Conservation (phyloP, 73 alveolate genomes). For the Effrenium voratum region DNA sequence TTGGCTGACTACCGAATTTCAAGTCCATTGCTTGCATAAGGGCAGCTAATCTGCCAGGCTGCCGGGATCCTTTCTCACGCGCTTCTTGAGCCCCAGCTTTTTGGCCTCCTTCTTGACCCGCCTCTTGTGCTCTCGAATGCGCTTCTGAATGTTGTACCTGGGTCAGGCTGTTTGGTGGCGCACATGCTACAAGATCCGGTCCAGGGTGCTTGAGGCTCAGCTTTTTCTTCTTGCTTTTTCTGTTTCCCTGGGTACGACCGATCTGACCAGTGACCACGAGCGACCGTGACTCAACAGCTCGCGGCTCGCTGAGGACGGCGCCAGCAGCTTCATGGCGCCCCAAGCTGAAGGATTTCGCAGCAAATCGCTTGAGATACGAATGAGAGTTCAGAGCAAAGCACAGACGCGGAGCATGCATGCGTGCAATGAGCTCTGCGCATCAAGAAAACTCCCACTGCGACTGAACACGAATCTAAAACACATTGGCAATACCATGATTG, state of each 20-base stretch:
- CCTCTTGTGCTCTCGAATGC: slow-evolving; percentile 89
- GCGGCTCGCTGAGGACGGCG: neutral
- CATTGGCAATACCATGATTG: too few relatives aligned
- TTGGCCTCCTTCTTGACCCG: slow-evolving; percentile 92
- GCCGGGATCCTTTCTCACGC: slow-evolving; percentile 83
- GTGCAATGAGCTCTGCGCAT: neutral
- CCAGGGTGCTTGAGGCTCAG: slow-evolving; percentile 63
- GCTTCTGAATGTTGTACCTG: slow-evolving; percentile 92
- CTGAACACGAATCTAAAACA: too few relatives aligned
- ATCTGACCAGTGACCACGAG: too few relatives aligned
- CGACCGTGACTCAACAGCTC: neutral
- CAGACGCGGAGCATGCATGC: neutral
- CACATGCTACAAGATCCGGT: neutral
- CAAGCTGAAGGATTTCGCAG: too few relatives aligned
- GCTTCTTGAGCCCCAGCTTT: slow-evolving; percentile 52
- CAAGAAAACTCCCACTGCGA: too few relatives aligned
- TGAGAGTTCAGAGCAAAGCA: neutral
- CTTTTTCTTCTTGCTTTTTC: slow-evolving; percentile 82
- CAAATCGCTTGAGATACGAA: too few relatives aligned
- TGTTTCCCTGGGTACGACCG: slow-evolving; percentile 83
- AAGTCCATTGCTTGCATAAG: neutral
- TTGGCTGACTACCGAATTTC: neutral
- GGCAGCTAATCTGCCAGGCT: neutral
- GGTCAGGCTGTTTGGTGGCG: neutral
- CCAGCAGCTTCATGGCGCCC: slow-evolving; percentile 45